phyloP scores from a whole-genome alignment of 2,329 filamentous ascomycete genomes.

The Lasiodiplodia hormozganensis region DNA sequence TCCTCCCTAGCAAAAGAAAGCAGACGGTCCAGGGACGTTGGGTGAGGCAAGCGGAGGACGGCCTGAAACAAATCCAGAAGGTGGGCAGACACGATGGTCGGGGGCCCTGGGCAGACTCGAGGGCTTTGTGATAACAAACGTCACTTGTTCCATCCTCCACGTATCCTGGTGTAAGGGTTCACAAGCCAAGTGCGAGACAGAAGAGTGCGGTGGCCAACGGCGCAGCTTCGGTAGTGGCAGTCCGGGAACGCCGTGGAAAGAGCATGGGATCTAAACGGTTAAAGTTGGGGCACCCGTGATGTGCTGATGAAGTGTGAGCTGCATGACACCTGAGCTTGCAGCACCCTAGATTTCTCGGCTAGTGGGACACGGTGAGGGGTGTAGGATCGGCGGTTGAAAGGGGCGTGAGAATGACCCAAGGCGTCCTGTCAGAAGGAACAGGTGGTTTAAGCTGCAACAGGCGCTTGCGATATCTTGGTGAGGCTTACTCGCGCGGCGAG shows the following conservation, averaged over 20 bases:
- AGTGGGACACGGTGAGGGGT: not conserved
- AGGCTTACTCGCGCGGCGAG: slow-evolving; percentile 20
- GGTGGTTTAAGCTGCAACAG: slow-evolving; percentile 8
- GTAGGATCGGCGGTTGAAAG: slow-evolving; percentile 19
- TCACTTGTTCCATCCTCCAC: not conserved
- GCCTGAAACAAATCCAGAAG: not conserved
- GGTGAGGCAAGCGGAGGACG: not conserved
- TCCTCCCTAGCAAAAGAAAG: slow-evolving; percentile 8
- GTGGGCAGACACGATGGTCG: not conserved
- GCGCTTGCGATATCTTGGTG: slow-evolving; percentile 8
- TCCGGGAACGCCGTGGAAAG: not conserved
- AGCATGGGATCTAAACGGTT: slow-evolving; percentile 1
- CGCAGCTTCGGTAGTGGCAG: not conserved
- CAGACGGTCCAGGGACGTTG: not conserved
- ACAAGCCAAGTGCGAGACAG: not conserved
- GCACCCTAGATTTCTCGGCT: slow-evolving; percentile 3
- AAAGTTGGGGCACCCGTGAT: slow-evolving; percentile 8
- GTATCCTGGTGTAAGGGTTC: not conserved
- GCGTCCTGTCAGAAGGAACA: slow-evolving; percentile 13
- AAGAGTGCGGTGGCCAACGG: not conserved
- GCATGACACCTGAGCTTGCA: slow-evolving; percentile 24
- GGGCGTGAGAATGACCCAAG: slow-evolving; percentile 3
- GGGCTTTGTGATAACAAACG: not conserved
- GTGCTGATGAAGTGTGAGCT: slow-evolving; percentile 15
- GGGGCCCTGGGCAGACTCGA: not conserved